Evolutionary conservation across 108 stramenopile species (phyloP).

Genomic region (Schizochytrium sp.): DNA sequence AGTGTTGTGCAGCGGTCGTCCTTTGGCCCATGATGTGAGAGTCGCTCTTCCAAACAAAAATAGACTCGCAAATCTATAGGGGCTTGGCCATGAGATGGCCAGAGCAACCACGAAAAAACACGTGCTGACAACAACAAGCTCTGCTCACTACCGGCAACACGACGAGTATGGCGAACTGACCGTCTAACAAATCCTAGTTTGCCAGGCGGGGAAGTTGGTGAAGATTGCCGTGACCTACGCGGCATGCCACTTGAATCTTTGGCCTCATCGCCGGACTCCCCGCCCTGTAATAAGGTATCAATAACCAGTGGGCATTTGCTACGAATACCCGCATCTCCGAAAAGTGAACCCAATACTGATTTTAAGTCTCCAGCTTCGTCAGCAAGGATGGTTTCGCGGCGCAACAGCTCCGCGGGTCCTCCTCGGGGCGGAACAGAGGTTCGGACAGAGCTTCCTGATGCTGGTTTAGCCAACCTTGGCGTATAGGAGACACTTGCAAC

Average conservation of each 20-base stretch:
- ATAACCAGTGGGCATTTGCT: neutral
- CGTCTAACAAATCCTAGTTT: neutral
- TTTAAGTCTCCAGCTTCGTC: neutral
- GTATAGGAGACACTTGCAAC: neutral
- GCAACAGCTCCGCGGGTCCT: neutral
- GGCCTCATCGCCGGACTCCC: neutral
- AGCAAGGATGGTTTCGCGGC: neutral
- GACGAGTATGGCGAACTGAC: neutral
- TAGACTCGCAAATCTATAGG: neutral
- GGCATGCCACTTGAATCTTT: neutral
- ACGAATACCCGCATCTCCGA: constrained; percentile 9
- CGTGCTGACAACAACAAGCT: neutral
- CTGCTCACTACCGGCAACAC: neutral
- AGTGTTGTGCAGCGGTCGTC: neutral
- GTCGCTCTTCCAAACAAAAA: constrained; percentile 32
- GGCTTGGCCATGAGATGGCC: constrained; percentile 35
- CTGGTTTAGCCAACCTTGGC: neutral
- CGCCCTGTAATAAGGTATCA: neutral
- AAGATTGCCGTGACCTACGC: neutral
- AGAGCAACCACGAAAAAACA: constrained; percentile 5
- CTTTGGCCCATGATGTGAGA: constrained; percentile 3
- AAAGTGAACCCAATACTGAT: neutral
- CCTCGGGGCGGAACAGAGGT: neutral
- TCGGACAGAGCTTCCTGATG: neutral
- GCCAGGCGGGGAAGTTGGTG: neutral